Evolutionary conservation across 768 basidiomycete species (phyloP).

Genomic region (Boletus sp.): DNA sequence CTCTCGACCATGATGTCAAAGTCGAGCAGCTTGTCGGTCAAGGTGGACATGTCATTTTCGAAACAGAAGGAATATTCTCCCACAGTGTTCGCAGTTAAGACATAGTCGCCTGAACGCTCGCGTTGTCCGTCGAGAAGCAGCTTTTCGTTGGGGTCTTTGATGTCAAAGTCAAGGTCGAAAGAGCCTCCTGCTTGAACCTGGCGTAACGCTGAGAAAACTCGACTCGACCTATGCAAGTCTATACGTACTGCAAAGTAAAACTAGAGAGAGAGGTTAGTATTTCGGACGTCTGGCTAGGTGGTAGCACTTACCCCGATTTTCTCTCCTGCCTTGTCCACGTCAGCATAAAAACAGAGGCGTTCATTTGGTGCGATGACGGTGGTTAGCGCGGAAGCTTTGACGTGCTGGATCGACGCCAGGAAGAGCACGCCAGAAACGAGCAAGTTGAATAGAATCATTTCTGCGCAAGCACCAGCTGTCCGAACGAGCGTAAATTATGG

Average conservation of each 20-base stretch:
- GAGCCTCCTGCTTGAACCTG: conserved; percentile 96
- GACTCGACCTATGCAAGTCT: neutral
- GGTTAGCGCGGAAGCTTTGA: conserved; percentile 66
- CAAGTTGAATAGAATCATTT: conserved; percentile 24
- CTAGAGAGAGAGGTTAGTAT: conserved; percentile 36
- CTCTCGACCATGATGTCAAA: conserved; percentile 99
- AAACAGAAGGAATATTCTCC: conserved; percentile 97
- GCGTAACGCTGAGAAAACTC: neutral
- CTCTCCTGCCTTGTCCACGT: conserved; percentile 93
- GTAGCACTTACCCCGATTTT: conserved; percentile 72
- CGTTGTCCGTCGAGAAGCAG: conserved; percentile 82
- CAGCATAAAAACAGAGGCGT: conserved; percentile 89
- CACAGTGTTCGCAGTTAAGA: conserved; percentile 88
- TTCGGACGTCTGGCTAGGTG: neutral
- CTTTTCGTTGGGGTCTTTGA: conserved; percentile 88
- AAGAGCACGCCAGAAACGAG: conserved; percentile 25
- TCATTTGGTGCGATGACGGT: conserved; percentile 77
- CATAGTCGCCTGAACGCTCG: conserved; percentile 95
- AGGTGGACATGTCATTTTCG: conserved; percentile 93
- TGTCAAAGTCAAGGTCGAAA: conserved; percentile 92
- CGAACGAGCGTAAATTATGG: neutral
- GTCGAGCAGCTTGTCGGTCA: conserved; percentile 92
- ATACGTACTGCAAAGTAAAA: conserved; percentile 92
- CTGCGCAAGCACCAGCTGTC: neutral
- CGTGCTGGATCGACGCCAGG: conserved; percentile 31